phyloP scores from a whole-genome alignment of 1,284 basidiomycete species.

The Kwoniella shivajii region DNA sequence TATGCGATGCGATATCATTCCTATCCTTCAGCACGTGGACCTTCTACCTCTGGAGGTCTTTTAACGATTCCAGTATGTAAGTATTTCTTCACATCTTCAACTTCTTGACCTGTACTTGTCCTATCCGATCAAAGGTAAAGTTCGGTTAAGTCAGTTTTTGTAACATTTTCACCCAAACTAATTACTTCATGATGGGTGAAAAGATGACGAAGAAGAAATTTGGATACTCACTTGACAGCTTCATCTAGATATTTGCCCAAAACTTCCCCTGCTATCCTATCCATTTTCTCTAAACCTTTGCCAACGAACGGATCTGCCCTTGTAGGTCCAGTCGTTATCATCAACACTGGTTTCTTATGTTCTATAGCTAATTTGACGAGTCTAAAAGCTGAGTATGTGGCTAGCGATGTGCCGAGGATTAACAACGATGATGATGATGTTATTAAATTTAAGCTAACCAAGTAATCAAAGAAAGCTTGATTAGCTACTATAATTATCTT shows the following conservation, averaged over 20 bases:
- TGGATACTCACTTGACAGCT: conserved; percentile 37
- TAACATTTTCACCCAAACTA: background rate
- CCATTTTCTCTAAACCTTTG: conserved; percentile 72
- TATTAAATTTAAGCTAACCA: conserved; percentile 63
- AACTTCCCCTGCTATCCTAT: conserved; percentile 68
- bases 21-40: conserved; percentile 40
- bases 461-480: background rate
- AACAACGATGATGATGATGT: conserved; percentile 68
- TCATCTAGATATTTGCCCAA: conserved; percentile 61
- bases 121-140: conserved; percentile 19
- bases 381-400: conserved; percentile 87
- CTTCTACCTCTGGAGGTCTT: conserved; percentile 40
- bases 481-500: background rate
- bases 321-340: conserved; percentile 83
- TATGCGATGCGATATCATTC: too few species aligned
- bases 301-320: conserved; percentile 68
- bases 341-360: conserved; percentile 70
- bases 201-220: background rate
- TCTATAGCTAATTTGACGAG: conserved; percentile 79
- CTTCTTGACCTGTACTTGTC: conserved; percentile 35
- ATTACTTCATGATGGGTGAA: background rate
- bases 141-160: background rate
- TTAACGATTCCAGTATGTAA: conserved; percentile 46
- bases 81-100: conserved; percentile 39
- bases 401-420: conserved; percentile 82